Base-by-base conservation (phyloP, 2,329 filamentous ascomycete genomes). In the Rutstroemia sp. region DNA sequence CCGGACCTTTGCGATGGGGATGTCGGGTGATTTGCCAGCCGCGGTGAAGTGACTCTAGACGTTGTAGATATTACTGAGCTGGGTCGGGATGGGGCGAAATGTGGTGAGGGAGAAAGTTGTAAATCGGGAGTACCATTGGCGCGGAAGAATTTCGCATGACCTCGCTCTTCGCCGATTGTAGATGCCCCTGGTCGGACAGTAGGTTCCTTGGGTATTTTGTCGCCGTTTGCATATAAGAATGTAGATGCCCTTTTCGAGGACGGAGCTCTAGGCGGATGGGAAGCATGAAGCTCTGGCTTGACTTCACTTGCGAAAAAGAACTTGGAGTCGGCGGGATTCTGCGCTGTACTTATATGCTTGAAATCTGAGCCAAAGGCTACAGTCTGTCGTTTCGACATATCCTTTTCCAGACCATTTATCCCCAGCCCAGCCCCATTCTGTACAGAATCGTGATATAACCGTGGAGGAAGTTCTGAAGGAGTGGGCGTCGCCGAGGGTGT, bases 231-330 rank as follows among this genome's bases (percentile, higher is more conserved):
- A 63, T 80, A 77, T 61, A 79, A 74, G 67, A 79, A 79, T n/a
- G 71, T 74, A 34, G 73, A 72, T 27, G 73, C 59, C 21, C 51
- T 59, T 59, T 62, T 63, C 45, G 60, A 16, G 39, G 52, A 39
- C 16, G 62, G 44, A 39, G 62, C 61, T 45, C 56, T 59, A 12
- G 75, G 72, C 19, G 41, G 44, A 8, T 50, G 44, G 12, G 44
- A 41, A 38, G n/a, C 37, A 14, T 55, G 41, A 47, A 14, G 47
- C 9, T 53, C 39, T 42, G 52, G 45, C 64, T 81, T 85, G 41
- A 80, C 87, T 64, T 96, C 90, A 69, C 85, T 90, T 27, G 92
- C 94, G 70, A 95, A 92, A 71, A 99, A 96, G 78, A 97, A 97
- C 74, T 90, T 92, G 53, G 86, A 73, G 52, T 81, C 79, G 19